Evolutionary conservation across 495 filamentous ascomycete species (phyloP), one percentile per base, ranked within the genome.

Genomic region (Apiosordaria backusii): DNA sequence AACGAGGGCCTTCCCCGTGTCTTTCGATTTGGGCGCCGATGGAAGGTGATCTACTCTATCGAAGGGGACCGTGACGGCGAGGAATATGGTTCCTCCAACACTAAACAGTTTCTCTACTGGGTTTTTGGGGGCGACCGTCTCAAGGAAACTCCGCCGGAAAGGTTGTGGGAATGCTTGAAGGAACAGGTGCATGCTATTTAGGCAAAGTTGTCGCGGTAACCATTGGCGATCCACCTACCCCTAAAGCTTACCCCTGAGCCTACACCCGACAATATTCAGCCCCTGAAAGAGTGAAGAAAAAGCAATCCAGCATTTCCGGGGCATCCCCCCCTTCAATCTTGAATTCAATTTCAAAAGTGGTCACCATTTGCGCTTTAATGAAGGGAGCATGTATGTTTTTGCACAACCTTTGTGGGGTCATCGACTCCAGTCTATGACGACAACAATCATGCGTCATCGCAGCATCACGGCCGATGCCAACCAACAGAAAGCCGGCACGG

Each of bases 341-440:
- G n/a, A n/a, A n/a, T n/a, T n/a, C n/a, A n/a, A n/a, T n/a, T n/a
- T n/a, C n/a, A n/a, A n/a, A n/a, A n/a, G n/a, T n/a, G n/a, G n/a
- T n/a, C n/a, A n/a, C n/a, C n/a, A n/a, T n/a, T n/a, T n/a, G n/a
- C n/a, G n/a, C n/a, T n/a, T n/a, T n/a, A n/a, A n/a, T n/a, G n/a
- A n/a, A n/a, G n/a, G n/a, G n/a, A n/a, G n/a, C n/a, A n/a, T n/a
- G n/a, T n/a, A n/a, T n/a, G n/a, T n/a, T n/a, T n/a, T n/a, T n/a
- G n/a, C n/a, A n/a, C n/a, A n/a, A n/a, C n/a, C 35, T 45, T 45
- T 45, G 13, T 45, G 35, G 35, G 16, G 35, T 13, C 35, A 45
- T 45, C 16, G 13, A 45, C 35, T 45, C 35, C 53, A 55, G 53
- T 65, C 52, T 29, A 65, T 67, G 65, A 67, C 65, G 65, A 67